phyloP scores from a whole-genome alignment of 1,284 basidiomycete species.

The Coniferiporia weirii region DNA sequence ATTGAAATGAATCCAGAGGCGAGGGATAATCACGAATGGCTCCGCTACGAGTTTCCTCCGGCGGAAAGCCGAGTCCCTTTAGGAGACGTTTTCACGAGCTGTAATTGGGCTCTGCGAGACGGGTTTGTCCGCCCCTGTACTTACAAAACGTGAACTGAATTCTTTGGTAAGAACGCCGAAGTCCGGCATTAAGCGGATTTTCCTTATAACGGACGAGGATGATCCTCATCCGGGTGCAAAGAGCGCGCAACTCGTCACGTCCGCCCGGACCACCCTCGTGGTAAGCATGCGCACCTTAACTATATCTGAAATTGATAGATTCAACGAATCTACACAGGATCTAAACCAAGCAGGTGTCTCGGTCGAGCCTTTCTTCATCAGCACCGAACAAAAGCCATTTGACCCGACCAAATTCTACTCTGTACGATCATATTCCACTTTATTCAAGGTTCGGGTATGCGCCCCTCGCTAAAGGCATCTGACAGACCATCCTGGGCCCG shows the following conservation, averaged over 20 bases:
- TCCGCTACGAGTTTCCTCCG: slow-evolving; percentile 59
- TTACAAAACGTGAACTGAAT: neutral
- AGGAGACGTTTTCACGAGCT: slow-evolving; percentile 83
- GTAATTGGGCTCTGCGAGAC: slow-evolving; percentile 83
- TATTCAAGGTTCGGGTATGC: too few species aligned
- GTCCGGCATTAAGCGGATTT: slow-evolving; percentile 85
- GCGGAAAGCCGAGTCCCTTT: slow-evolving; percentile 53
- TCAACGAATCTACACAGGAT: slow-evolving; percentile 50
- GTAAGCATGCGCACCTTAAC: slow-evolving; percentile 35
- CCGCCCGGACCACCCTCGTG: slow-evolving; percentile 64
- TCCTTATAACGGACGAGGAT: slow-evolving; percentile 91
- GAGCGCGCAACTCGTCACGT: slow-evolving; percentile 53
- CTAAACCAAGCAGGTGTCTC: slow-evolving; percentile 75
- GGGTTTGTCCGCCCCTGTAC: slow-evolving; percentile 47
- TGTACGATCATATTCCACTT: slow-evolving; percentile 39
- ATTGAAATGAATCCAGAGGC: slow-evolving; percentile 37
- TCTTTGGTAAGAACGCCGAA: slow-evolving; percentile 61
- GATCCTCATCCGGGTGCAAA: slow-evolving; percentile 45
- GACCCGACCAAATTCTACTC: slow-evolving; percentile 80
- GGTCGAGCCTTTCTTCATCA: slow-evolving; percentile 92
- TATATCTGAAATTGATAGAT: neutral
- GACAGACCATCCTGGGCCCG: slow-evolving; percentile 60
- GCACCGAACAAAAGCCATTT: slow-evolving; percentile 63
- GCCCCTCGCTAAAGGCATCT: neutral
- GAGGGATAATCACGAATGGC: slow-evolving; percentile 48